These are phyloP conservation scores for Barnettozyma salicaria DNA, from an alignment of 805 yeast genomes.

Conservation along the genomic window DNA sequence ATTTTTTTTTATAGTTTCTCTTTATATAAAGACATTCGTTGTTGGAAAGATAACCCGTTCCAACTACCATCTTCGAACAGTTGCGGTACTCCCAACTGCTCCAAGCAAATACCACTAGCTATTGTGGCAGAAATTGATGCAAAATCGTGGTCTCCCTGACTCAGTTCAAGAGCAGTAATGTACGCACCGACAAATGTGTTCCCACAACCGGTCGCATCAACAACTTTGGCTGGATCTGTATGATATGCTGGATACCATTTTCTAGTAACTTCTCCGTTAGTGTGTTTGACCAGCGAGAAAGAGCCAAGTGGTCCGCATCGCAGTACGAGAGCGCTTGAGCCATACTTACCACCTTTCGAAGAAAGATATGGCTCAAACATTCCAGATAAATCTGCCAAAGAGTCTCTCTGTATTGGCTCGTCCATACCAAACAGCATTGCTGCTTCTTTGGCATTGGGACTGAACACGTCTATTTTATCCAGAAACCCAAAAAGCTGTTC, in stretches of 20 bases:
- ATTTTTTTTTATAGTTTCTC: neutral
- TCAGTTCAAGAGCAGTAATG: constrained; percentile 50
- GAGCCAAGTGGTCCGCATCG: constrained; percentile 79
- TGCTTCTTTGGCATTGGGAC: constrained; percentile 86
- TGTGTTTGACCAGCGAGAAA: constrained; percentile 30
- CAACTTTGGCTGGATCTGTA: constrained; percentile 38
- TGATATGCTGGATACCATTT: constrained; percentile 76
- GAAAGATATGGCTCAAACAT: constrained; percentile 38
- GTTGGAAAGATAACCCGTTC: constrained; percentile 54
- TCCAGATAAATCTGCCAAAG: constrained; percentile 39
- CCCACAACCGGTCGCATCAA: constrained; percentile 96
- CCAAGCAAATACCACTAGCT: constrained; percentile 78
- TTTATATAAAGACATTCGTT: too few relatives aligned
- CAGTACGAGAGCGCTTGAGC: constrained; percentile 46
- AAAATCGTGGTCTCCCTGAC: constrained; percentile 40
- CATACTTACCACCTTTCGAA: constrained; percentile 24
- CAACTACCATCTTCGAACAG: constrained; percentile 35
- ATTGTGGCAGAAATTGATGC: constrained; percentile 67
- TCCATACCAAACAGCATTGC: constrained; percentile 49
- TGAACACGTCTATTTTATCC: constrained; percentile 47
- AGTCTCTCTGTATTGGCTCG: constrained; percentile 35
- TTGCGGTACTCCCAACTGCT: constrained; percentile 68
- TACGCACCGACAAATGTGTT: constrained; percentile 84
- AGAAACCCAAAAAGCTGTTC: constrained; percentile 34
- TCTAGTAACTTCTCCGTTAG: constrained; percentile 13